Evolutionary conservation across 2,329 filamentous ascomycete species (phyloP).

Genomic region (Colletotrichum simmondsii): DNA sequence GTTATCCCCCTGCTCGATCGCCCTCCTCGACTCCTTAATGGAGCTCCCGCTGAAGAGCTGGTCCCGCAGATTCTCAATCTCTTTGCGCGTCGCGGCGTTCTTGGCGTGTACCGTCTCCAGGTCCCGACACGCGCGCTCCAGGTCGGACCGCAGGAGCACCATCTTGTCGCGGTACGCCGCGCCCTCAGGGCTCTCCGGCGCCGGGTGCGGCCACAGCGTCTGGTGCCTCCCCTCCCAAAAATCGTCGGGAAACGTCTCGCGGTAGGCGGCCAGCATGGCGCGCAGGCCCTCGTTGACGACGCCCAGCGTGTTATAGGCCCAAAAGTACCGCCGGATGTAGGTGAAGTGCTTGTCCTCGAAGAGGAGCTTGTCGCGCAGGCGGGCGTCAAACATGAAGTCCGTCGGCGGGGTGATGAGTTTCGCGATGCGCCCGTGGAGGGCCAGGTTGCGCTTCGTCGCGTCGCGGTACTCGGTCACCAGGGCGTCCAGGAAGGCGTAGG

Average conservation of each 20-base stretch:
- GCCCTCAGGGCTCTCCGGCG: slow-evolving; percentile 55
- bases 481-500: slow-evolving; percentile 69
- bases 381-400: slow-evolving; percentile 68
- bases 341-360: slow-evolving; percentile 72
- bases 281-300: slow-evolving; percentile 70
- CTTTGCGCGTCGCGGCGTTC: slow-evolving; percentile 64
- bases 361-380: slow-evolving; percentile 65
- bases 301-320: slow-evolving; percentile 70
- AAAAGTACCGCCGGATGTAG: slow-evolving; percentile 71
- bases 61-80: slow-evolving; percentile 67
- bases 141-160: slow-evolving; percentile 55
- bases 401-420: slow-evolving; percentile 69
- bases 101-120: slow-evolving; percentile 58
- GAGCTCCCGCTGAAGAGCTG: slow-evolving; percentile 73
- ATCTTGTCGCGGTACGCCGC: slow-evolving; percentile 61
- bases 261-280: slow-evolving; percentile 66
- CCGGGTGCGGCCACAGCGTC: slow-evolving; percentile 65
- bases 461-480: slow-evolving; percentile 70
- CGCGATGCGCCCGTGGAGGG: slow-evolving; percentile 66
- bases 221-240: slow-evolving; percentile 68
- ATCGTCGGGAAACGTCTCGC: slow-evolving; percentile 66
- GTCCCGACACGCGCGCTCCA: slow-evolving; percentile 62
- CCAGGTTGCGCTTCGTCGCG: slow-evolving; percentile 66
- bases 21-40: slow-evolving; percentile 69
- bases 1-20: slow-evolving; percentile 72